Conservation (phyloP, 345 rosid genomes). For the Gossypium turneri region DNA sequence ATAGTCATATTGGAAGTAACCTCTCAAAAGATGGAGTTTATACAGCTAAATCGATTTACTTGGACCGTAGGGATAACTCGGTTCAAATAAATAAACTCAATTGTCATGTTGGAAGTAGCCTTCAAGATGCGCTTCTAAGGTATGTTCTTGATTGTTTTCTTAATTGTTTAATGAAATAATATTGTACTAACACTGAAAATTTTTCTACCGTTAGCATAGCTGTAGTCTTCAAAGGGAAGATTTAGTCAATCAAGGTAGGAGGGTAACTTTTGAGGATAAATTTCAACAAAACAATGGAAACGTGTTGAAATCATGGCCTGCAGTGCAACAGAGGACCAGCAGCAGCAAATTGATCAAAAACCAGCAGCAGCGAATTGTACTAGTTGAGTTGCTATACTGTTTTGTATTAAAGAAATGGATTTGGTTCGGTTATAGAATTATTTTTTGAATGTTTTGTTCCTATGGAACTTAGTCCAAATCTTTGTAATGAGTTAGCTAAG, state of each 20-base stretch:
- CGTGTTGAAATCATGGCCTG: too few species aligned
- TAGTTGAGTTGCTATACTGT: too few species aligned
- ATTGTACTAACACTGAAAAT: not conserved
- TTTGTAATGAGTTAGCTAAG: too few species aligned
- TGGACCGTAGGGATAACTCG: not conserved
- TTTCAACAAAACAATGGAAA: not conserved
- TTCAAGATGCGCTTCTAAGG: not conserved
- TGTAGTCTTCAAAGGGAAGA: constrained; percentile 4
- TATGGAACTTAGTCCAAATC: too few species aligned
- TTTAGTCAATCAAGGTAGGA: not conserved
- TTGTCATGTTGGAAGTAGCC: constrained; percentile 1
- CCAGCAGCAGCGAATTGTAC: too few species aligned
- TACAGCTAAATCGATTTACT: not conserved
- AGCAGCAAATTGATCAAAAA: too few species aligned
- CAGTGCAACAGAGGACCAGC: too few species aligned
- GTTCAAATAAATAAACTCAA: not conserved
- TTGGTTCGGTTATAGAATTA: too few species aligned
- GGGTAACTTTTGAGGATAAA: not conserved
- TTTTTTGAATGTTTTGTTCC: too few species aligned
- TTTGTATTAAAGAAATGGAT: too few species aligned
- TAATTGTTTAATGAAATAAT: not conserved
- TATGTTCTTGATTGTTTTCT: not conserved
- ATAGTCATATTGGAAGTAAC: not conserved
- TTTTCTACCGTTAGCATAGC: not conserved
- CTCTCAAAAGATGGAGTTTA: not conserved